Base-by-base conservation (phyloP, 2,329 filamentous ascomycete genomes). In the Aspergillus fumigatus region DNA sequence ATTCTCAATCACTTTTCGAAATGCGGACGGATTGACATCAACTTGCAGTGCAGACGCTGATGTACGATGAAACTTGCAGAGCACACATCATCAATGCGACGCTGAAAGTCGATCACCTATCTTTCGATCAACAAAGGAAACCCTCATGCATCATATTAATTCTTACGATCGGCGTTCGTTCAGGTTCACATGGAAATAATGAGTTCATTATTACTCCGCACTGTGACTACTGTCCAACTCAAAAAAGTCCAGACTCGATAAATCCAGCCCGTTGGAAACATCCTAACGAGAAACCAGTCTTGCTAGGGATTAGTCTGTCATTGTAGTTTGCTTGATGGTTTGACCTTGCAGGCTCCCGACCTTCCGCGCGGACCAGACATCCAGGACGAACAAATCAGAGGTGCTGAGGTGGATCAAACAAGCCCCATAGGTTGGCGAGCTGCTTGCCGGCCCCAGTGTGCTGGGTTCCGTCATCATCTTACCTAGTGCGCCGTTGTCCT, bases 381-480 rank as follows among this genome's bases (percentile, higher is more conserved):
- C 11, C 11, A 23, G 11, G 21, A 14, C 43, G 21, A 47, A 26
- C 43, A 23, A 47, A 47, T 47, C 49, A 52, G 32, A 35, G n/a
- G 26, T 49, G 49, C 45, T 52, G 38, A 51, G 52, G 53, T 53
- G 23, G 50, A 56, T 57, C 55, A 53, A 51, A 54, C 51, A 51
- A 45, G 51, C 47, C 58, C 54, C 27, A 10, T 47, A 25, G 43
- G 43, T 47, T 47, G 43, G 43, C 43, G 23, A 25, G 43, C n/a
- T 47, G 43, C 21, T 26, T 53, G 50, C 59, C 59, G 53, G 57
- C 59, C 41, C 57, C 61, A 62, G 55, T 48, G 29, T 48, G 55
- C 57, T 55, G 53, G 60, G 51, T 55, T 47, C 43, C 43, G 43
- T 23, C 21, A 47, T 7, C 43, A 47, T 47, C 43, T 23, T 47